Base-by-base conservation (phyloP, 1,139 yeast species). In the Debaryomycetaceae sp. region DNA sequence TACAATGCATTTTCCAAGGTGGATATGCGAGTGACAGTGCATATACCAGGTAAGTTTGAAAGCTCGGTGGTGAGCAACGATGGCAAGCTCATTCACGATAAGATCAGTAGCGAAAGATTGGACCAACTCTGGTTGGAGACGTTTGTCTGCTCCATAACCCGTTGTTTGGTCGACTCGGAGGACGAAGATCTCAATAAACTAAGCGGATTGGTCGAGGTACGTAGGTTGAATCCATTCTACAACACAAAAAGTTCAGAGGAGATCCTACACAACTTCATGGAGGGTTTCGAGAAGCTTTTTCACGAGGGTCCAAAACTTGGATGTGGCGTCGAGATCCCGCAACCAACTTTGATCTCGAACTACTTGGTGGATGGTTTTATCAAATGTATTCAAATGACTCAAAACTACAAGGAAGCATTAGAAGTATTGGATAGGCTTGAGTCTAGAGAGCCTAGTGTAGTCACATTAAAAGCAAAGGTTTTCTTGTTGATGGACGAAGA, bases 301-400 rank as follows among this genome's bases (percentile, higher is more conserved):
- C 82, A 81, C 49, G 79, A 76, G 42, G 96, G 96, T 3, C 75
- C 79, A 5, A 71, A 76, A 50, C 61, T 80, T 56, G 83, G 98
- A 49, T 75, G 89, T 72, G 67, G 79, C 47, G 71, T 81, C 58
- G 91, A 88, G 20, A 65, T 82, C 59, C 87, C 89, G 50, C 82
- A 80, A 45, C 83, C 97, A 0, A 80, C 88, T 0, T 59, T 82
- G 20, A 72, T 83, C 42, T 78, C 83, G 48, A 93, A 93, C 65
- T 81, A 83, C 59, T 70, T 93, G 45, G 84, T 89, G 9, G 93
- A 88, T 58, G 85, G 95, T 0, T 76, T 93, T 43, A 57, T 86
- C 52, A 76, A 76, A 52, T 75, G 84, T 44, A 71, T 87, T 36
- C 77, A 83, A 44, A 64, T 89, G 40, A 83, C 96, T 1, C 87